phyloP scores from a whole-genome alignment of 352 stramenopile species.

The Phytophthora crassamura region DNA sequence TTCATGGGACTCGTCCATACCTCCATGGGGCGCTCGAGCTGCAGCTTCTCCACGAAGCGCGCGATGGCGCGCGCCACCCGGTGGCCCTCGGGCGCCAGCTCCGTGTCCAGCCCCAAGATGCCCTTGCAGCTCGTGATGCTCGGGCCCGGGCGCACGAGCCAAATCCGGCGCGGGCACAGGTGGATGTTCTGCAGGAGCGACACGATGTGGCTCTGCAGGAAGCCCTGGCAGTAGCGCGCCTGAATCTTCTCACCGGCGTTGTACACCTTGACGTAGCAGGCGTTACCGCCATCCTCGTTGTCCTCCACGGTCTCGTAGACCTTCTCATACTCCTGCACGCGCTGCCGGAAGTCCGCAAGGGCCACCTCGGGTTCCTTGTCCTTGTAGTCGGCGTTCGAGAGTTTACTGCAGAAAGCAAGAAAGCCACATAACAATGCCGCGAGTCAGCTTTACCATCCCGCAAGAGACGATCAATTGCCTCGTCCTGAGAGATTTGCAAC shows the following conservation, averaged over 20 bases:
- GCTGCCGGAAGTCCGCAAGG: conserved; percentile 88
- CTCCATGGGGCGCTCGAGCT: conserved; percentile 76
- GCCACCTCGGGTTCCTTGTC: conserved; percentile 84
- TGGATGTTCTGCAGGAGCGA: conserved; percentile 94
- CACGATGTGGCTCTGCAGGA: conserved; percentile 88
- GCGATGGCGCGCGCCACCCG: conserved; percentile 81
- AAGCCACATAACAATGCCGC: conserved; percentile 20
- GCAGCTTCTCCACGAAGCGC: conserved; percentile 86
- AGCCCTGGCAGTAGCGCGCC: conserved; percentile 85
- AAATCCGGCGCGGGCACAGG: conserved; percentile 89
- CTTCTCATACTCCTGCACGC: conserved; percentile 93
- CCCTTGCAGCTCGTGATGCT: conserved; percentile 80
- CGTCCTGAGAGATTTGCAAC: conserved; percentile 32
- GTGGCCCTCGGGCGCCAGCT: conserved; percentile 84
- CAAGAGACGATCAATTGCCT: conserved; percentile 12
- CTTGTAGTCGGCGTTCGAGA: conserved; percentile 92
- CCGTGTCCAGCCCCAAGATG: conserved; percentile 84
- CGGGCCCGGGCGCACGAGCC: conserved; percentile 88
- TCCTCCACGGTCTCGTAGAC: conserved; percentile 94
- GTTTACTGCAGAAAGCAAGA: conserved; percentile 52
- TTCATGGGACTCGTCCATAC: conserved; percentile 88
- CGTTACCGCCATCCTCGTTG: conserved; percentile 71
- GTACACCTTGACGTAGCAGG: conserved; percentile 94
- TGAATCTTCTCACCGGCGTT: conserved; percentile 94
- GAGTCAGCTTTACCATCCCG: conserved; percentile 27